These are phyloP conservation scores for Solanum okadae DNA, from an alignment of 257 asterid genomes.

Conservation along the genomic window DNA sequence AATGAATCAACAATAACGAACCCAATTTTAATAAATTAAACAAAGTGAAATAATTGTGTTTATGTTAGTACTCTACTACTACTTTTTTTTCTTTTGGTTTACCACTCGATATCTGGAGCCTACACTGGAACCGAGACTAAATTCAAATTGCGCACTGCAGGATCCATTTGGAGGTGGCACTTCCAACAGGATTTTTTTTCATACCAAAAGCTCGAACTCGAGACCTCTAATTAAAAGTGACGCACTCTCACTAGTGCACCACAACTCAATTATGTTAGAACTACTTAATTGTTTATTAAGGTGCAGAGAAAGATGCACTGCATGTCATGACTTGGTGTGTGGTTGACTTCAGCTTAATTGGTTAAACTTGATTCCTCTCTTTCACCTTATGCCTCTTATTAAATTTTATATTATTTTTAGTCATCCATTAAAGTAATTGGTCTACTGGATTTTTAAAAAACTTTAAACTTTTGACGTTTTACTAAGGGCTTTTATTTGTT, in stretches of 20 bases:
- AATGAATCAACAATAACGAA: not conserved
- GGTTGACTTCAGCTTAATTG: not conserved
- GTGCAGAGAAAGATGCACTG: not conserved
- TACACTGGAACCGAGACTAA: rapidly evolving
- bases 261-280: too few relatives aligned
- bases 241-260: too few relatives aligned
- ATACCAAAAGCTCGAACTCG: too few relatives aligned
- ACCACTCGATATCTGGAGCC: too few relatives aligned
- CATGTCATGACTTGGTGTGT: not conserved
- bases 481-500: not conserved
- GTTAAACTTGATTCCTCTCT: not conserved
- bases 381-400: not conserved
- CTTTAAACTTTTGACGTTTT: not conserved
- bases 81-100: too few relatives aligned
- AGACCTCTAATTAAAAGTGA: too few relatives aligned
- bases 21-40: not conserved
- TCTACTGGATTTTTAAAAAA: too few relatives aligned
- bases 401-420: not conserved
- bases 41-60: not conserved
- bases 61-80: not conserved
- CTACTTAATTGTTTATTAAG: not conserved
- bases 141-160: too few relatives aligned
- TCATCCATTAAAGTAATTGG: too few relatives aligned
- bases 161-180: too few relatives aligned
- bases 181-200: too few relatives aligned